phyloP scores from a whole-genome alignment of 768 basidiomycete genomes.

The Tubosaeta brunneosetosa region DNA sequence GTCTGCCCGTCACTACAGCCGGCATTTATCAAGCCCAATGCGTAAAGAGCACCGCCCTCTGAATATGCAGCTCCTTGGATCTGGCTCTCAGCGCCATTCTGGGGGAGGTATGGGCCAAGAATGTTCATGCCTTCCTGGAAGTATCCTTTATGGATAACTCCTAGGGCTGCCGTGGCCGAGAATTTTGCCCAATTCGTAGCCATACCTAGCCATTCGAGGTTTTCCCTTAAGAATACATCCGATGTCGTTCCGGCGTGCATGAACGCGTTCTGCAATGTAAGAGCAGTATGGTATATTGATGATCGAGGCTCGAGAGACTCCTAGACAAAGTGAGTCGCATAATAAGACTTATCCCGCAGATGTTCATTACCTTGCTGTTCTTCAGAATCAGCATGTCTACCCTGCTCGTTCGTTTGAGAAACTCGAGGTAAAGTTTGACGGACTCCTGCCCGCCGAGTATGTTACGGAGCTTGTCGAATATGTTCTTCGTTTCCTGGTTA shows the following conservation, averaged over 20 bases:
- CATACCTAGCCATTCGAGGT: slow-evolving; percentile 92
- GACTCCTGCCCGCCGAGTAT: slow-evolving; percentile 91
- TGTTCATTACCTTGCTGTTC: slow-evolving; percentile 69
- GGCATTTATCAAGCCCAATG: slow-evolving; percentile 90
- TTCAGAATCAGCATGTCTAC: slow-evolving; percentile 89
- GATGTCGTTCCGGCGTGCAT: slow-evolving; percentile 98
- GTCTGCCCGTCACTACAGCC: slow-evolving; percentile 71
- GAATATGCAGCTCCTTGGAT: slow-evolving; percentile 80
- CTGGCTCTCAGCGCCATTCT: slow-evolving; percentile 67
- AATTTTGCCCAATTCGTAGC: slow-evolving; percentile 99
- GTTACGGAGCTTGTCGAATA: slow-evolving; percentile 70
- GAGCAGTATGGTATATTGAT: slow-evolving; percentile 95
- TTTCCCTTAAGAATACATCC: slow-evolving; percentile 89
- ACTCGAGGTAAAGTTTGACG: slow-evolving; percentile 90
- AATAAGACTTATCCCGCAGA: background rate
- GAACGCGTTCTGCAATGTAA: slow-evolving; percentile 95
- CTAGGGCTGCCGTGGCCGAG: slow-evolving; percentile 93
- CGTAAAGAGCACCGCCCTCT: slow-evolving; percentile 95
- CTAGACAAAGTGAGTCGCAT: slow-evolving; percentile 35
- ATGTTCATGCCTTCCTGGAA: slow-evolving; percentile 90
- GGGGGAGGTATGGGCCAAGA: slow-evolving; percentile 90
- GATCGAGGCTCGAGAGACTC: slow-evolving; percentile 90
- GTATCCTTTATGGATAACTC: slow-evolving; percentile 97
- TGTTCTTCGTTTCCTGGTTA: slow-evolving; percentile 50
- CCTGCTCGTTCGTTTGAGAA: slow-evolving; percentile 91